A percentile compares a stretch with the other conserved stretches of the same genome.
phyloP scores from a whole-genome alignment of 495 filamentous ascomycete genomes.

The Aspergillus egyptiacus region DNA sequence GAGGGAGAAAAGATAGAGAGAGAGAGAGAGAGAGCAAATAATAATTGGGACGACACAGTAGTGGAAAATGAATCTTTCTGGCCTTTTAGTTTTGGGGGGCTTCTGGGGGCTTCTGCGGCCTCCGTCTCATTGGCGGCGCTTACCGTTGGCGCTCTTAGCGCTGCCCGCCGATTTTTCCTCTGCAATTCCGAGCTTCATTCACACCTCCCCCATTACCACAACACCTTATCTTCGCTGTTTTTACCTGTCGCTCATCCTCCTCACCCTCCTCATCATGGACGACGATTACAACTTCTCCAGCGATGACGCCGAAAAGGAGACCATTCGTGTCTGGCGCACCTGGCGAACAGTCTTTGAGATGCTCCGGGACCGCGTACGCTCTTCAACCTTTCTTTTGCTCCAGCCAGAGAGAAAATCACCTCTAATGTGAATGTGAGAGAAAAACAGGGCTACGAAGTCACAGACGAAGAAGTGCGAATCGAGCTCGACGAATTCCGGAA shows the following conservation, averaged over 20 bases:
- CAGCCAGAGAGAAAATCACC: not conserved
- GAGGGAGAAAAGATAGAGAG: slow-evolving; percentile 2
- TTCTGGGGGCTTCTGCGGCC: slow-evolving; percentile 20
- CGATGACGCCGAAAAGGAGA: slow-evolving; percentile 57
- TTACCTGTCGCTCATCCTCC: not conserved
- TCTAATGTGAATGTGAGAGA: not conserved
- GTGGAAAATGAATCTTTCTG: slow-evolving; percentile 8
- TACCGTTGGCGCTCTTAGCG: slow-evolving; percentile 27
- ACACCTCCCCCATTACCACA: not conserved
- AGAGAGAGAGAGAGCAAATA: slow-evolving; percentile 3
- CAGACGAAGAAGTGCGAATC: slow-evolving; percentile 82
- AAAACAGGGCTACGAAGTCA: slow-evolving; percentile 84
- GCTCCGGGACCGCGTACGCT: slow-evolving; percentile 67
- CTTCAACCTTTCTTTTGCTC: not conserved
- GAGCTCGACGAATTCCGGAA: slow-evolving; percentile 66
- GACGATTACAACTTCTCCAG: slow-evolving; percentile 42
- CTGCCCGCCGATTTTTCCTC: slow-evolving; percentile 25
- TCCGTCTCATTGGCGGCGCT: slow-evolving; percentile 17
- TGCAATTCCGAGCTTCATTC: slow-evolving; percentile 1
- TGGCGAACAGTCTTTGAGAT: slow-evolving; percentile 86
- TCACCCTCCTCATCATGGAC: slow-evolving; percentile 5
- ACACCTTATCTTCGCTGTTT: not conserved
- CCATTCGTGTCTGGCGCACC: slow-evolving; percentile 76
- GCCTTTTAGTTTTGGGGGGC: slow-evolving; percentile 19
- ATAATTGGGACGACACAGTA: slow-evolving; percentile 11